These are phyloP conservation scores for Fusarium sp. DNA, from an alignment of 2,329 filamentous ascomycete species.

Conservation along the genomic window DNA sequence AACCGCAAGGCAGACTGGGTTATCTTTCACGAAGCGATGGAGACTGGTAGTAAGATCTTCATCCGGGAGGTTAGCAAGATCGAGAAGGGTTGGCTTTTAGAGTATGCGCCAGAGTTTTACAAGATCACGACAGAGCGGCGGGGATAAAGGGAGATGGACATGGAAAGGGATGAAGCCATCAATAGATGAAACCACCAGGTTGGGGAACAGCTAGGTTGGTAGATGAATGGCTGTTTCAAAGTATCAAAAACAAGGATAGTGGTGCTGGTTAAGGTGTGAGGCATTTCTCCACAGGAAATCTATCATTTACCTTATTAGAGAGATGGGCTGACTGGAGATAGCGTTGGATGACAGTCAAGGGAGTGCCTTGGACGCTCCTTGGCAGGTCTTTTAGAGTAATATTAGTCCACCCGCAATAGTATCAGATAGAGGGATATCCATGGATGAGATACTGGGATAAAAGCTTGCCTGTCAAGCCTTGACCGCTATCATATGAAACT, in stretches of 20 bases:
- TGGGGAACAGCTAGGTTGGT: conserved; percentile 24
- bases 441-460: conserved; percentile 4
- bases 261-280: conserved; percentile 29
- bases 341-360: conserved; percentile 10
- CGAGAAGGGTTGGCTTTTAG: conserved; percentile 90
- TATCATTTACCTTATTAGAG: conserved; percentile 32
- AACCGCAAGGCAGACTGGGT: conserved; percentile 98
- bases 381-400: too few relatives aligned
- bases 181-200: conserved; percentile 44
- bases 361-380: conserved; percentile 5
- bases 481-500: conserved; percentile 26
- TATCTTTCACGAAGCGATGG: conserved; percentile 92
- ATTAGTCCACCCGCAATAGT: too few relatives aligned
- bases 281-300: conserved; percentile 34
- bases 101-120: conserved; percentile 91
- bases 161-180: conserved; percentile 20
- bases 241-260: conserved; percentile 29
- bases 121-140: conserved; percentile 63
- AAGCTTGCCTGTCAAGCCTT: conserved; percentile 22
- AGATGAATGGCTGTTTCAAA: conserved; percentile 43
- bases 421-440: conserved; percentile 9
- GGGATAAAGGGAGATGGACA: conserved; percentile 32
- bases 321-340: conserved; percentile 32
- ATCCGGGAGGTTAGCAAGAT: conserved; percentile 95
- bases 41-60: conserved; percentile 89